Evolutionary conservation across 805 yeast species (phyloP).

Genomic region (Ogataea pignaliae): DNA sequence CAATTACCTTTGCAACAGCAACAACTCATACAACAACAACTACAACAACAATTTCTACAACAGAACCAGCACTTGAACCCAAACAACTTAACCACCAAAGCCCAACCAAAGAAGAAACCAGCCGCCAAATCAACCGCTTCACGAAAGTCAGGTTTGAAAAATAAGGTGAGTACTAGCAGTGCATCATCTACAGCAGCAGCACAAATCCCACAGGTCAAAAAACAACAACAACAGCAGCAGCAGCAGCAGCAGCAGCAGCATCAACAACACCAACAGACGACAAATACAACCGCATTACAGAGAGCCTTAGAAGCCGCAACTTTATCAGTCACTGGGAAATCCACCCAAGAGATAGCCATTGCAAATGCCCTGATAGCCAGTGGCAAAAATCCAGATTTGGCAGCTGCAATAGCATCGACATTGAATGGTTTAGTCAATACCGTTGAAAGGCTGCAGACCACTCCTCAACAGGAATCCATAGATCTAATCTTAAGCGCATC

Average conservation of each 20-base stretch:
- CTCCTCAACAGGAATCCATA: constrained; percentile 5
- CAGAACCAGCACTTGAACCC: constrained; percentile 1
- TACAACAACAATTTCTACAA: neutral
- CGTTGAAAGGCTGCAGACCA: constrained; percentile 11
- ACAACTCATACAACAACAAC: neutral
- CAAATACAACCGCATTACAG: constrained; percentile 24
- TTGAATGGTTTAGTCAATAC: constrained; percentile 19
- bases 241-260: neutral
- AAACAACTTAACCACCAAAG: neutral
- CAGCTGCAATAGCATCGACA: constrained; percentile 25
- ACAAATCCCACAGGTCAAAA: neutral
- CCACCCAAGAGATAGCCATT: constrained; percentile 45
- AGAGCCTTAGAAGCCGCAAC: constrained; percentile 54
- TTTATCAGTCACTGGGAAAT: constrained; percentile 50
- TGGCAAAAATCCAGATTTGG: constrained; percentile 46
- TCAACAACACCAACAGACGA: neutral
- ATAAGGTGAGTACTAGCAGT: too few relatives aligned
- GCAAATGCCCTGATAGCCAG: constrained; percentile 45
- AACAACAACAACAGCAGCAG: neutral
- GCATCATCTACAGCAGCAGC: neutral
- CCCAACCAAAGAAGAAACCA: neutral
- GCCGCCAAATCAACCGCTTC: neutral
- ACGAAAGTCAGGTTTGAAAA: neutral
- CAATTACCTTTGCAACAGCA: neutral
- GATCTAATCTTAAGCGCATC: neutral